Percentiles rank a stretch among this genome's conserved stretches.
phyloP scores from a whole-genome alignment of 257 asterid species.

The Petunia secreta region DNA sequence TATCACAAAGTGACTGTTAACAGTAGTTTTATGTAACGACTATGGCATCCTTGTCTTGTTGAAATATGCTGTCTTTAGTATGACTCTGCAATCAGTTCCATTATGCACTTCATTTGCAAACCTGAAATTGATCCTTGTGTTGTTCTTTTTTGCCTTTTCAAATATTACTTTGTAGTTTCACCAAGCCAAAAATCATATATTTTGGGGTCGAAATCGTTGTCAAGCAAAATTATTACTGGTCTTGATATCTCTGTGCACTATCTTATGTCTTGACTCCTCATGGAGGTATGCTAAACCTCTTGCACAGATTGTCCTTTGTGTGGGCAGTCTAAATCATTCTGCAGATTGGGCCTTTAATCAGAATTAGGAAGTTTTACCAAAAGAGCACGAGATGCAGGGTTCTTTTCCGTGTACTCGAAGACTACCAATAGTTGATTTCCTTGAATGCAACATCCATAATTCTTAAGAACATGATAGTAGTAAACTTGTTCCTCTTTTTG shows the following conservation, averaged over 20 bases:
- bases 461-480: no score
- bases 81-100: background rate
- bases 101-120: background rate
- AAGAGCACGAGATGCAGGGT: constrained; percentile 74
- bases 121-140: background rate
- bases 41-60: background rate
- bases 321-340: constrained; percentile 69
- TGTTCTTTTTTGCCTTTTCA: background rate
- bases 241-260: constrained; percentile 91
- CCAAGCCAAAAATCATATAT: constrained; percentile 90
- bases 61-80: background rate
- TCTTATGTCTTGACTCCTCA: constrained; percentile 81
- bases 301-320: constrained; percentile 73
- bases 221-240: constrained; percentile 77
- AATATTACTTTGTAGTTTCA: constrained; percentile 51
- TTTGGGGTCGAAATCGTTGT: constrained; percentile 74
- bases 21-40: background rate
- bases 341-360: constrained; percentile 36
- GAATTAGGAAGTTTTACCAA: constrained; percentile 55
- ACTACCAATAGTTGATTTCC: constrained; percentile 77
- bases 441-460: constrained; percentile 82
- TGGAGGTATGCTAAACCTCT: constrained; percentile 86
- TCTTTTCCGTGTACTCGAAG: constrained; percentile 89
- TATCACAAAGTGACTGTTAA: background rate
- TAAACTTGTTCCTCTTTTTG: no score